A percentile compares a stretch with the other conserved stretches of the same genome.
Conservation (phyloP, 352 stramenopile species). For the Pythium rhizo-oryzae region DNA sequence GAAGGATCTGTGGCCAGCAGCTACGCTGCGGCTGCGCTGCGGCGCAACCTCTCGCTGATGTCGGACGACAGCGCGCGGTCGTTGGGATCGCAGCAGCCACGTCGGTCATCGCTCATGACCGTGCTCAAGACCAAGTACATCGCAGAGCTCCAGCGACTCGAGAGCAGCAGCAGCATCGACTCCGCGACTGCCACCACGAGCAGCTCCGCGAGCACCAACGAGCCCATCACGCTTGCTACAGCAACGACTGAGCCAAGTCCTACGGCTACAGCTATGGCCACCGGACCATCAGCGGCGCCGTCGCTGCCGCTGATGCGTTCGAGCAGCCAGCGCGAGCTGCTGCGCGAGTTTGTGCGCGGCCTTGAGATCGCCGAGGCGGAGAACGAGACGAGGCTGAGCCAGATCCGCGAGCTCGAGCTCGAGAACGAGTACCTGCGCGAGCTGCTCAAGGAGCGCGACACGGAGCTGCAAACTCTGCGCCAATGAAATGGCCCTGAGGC, state of each 20-base stretch:
- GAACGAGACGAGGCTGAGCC: constrained; percentile 74
- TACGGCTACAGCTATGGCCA: not conserved
- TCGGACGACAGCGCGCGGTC: constrained; percentile 19
- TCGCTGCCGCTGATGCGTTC: constrained; percentile 4
- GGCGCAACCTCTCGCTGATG: constrained; percentile 16
- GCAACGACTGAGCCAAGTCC: not conserved
- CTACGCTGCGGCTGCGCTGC: not conserved
- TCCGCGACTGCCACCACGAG: constrained; percentile 24
- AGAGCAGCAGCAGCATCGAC: constrained; percentile 11
- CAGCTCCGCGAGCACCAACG: not conserved
- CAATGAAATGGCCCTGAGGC: not conserved
- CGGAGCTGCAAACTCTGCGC: constrained; percentile 35
- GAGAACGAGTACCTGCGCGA: constrained; percentile 62
- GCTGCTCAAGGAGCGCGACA: constrained; percentile 45
- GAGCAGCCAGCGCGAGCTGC: constrained; percentile 50
- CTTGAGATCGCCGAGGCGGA: constrained; percentile 74
- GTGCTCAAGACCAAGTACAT: constrained; percentile 69
- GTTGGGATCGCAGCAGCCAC: not conserved
- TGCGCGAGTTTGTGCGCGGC: constrained; percentile 71
- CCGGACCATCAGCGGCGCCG: not conserved
- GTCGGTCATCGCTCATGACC: constrained; percentile 51
- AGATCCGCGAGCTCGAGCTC: constrained; percentile 69
- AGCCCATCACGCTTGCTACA: not conserved
- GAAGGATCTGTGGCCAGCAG: constrained; percentile 13
- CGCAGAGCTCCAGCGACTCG: constrained; percentile 48